Conservation (phyloP, 2,329 filamentous ascomycete genomes). For the Ceratocystis diversiconidia region DNA sequence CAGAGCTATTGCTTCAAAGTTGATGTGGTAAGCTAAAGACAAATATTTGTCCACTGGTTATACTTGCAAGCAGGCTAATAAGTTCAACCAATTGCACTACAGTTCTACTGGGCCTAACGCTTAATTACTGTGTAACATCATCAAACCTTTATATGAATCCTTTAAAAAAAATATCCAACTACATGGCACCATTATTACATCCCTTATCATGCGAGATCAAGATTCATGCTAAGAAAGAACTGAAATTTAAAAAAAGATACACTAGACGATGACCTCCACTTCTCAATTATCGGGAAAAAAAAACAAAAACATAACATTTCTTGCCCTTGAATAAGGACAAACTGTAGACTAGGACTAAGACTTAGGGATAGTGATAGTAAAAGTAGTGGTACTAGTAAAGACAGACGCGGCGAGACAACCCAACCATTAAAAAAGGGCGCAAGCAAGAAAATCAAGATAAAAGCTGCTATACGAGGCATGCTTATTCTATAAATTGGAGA, state of each 20-base stretch:
- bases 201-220: no score
- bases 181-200: background rate
- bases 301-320: conserved; percentile 5
- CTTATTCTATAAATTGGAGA: conserved; percentile 5
- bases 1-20: no score
- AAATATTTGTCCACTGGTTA: no score
- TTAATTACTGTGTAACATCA: background rate
- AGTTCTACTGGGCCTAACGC: background rate
- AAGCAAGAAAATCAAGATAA: conserved; percentile 6
- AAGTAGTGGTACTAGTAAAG: background rate
- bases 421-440: background rate
- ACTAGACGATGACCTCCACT: background rate
- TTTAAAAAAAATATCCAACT: background rate
- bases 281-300: background rate
- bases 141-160: background rate
- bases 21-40: no score
- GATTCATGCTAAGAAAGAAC: background rate
- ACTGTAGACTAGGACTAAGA: conserved; percentile 4
- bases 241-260: background rate
- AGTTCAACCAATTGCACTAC: no score
- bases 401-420: background rate
- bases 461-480: background rate
- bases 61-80: no score
- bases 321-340: background rate
- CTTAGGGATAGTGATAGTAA: background rate